Evolutionary conservation across 1,284 basidiomycete species (phyloP), one percentile per base, ranked within the genome.

Genomic region (Boletus semigastroideus): DNA sequence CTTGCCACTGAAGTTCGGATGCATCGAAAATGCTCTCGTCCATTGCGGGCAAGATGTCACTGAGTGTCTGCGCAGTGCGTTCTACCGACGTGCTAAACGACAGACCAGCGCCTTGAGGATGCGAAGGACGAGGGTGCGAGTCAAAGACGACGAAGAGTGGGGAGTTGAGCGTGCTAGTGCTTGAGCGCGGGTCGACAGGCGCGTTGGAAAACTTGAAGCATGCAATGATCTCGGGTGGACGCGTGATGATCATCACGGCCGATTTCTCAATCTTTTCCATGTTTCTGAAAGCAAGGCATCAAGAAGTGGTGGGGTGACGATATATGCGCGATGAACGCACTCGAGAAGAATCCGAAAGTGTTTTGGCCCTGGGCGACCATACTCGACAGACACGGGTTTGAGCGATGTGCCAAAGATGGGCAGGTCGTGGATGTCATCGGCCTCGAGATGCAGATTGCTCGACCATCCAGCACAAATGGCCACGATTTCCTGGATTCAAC

Each of bases 181-280:
- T 25, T 11, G 42, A 14, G 31, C 16, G 37, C 20, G 13, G 14
- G 16, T 11, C 4, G n/a, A 22, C 4, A 19, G 6, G 39, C 4
- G 60, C 39, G 20, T 68, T 60, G 20, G 69, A 64, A 42, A 85
- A 72, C 54, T 78, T 79, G 55, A 85, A 62, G 59, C 81, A 79
- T 19, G 76, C 72, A 25, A 87, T 65, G 49, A 86, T 84, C 63
- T 87, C 86, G 0, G 86, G 86, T 31, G 86, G 83, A 19, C 84
- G 82, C 0, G 85, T 87, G 52, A 87, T 81, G 50, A 87, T 72
- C 22, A 72, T 75, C 22, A 74, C 82, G 10, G 66, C 66, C n/a
- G 70, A 72, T 11, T 52, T 59, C 40, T 60, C 59, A 14, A 58
- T 57, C 2, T 53, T 49, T 48, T 61, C 56, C 63, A 76, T 59